Evolutionary conservation across 257 asterid species (phyloP), one percentile per base, ranked within the genome.

Genomic region (Nicotiana obtusifolia): DNA sequence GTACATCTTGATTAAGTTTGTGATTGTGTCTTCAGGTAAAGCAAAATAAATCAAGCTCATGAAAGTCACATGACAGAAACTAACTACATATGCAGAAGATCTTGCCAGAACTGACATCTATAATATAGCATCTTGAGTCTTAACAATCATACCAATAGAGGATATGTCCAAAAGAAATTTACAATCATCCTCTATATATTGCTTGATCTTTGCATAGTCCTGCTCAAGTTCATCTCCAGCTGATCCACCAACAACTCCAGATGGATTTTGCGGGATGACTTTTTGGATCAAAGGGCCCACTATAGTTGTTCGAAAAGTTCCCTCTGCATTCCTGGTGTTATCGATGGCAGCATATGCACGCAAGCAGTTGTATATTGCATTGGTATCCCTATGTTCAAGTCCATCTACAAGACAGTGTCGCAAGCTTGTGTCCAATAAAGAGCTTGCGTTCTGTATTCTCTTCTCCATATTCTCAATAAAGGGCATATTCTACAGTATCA

Each of bases 281-380:
- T 86, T 90, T 82, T 86, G 93, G 37, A 94, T 69, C 82, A 93
- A 91, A 52, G 97, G 97, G 10, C 94, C 91, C 76, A 94, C 98
- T 84, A 90, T 84, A 22, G 88, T 88, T 30, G 95, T 86, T 54
- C 97, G 91, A 81, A 91, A 94, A 81, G 94, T 96, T 78, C 90
- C 98, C 91, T 96, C 98, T 24, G 99, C 97, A 76, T 92, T 91
- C 77, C 60, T 91, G 77, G 97, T 91, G 86, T 93, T 93, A 84
- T 94, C 99, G 88, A 87, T 92, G 61, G 99, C 97, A 82, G 98
- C 98, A 92, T 93, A 96, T 80, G 99, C 99, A 84, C 99, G 97
- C 67, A 96, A 81, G 83, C 99, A 96, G 83, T 96, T 96, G 93
- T 96, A 93, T 79, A 94, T 84, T 15, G 97, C 97, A 89, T 87